These are phyloP conservation scores for Boletus tomentosulus DNA, from an alignment of 768 basidiomycete species.

Conservation along the genomic window DNA sequence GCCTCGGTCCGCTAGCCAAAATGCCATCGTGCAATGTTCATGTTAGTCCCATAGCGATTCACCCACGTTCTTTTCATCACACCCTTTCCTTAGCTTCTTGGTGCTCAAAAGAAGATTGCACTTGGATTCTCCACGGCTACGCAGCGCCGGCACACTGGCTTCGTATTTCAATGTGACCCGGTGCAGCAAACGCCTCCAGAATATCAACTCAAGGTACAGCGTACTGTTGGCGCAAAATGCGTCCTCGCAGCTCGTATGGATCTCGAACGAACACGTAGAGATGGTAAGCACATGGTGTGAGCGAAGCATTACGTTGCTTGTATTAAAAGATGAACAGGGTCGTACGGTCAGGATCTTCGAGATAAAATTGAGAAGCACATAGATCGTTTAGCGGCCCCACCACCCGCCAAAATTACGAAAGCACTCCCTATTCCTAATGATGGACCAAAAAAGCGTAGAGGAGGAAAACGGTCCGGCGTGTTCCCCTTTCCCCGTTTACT, in stretches of 20 bases:
- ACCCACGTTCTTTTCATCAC: conserved; percentile 1
- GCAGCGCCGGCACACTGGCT: conserved; percentile 91
- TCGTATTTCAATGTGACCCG: conserved; percentile 91
- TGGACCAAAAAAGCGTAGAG: conserved; percentile 91
- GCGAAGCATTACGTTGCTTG: neutral
- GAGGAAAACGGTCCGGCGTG: conserved; percentile 78
- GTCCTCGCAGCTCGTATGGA: conserved; percentile 92
- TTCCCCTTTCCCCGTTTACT: neutral
- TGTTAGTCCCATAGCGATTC: conserved; percentile 43
- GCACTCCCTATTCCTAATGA: conserved; percentile 93
- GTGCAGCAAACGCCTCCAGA: conserved; percentile 84
- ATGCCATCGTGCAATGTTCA: conserved; percentile 96
- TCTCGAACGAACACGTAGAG: conserved; percentile 74
- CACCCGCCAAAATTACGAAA: conserved; percentile 89
- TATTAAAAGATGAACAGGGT: conserved; percentile 38
- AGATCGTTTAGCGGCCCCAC: conserved; percentile 88
- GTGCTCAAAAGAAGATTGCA: conserved; percentile 88
- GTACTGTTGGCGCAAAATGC: conserved; percentile 90
- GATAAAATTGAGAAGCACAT: conserved; percentile 93
- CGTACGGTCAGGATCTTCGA: conserved; percentile 75
- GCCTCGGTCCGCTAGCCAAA: conserved; percentile 83
- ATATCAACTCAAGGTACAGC: conserved; percentile 86
- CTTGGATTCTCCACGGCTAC: conserved; percentile 87
- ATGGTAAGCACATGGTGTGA: conserved; percentile 49
- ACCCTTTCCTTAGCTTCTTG: conserved; percentile 66